Conservation (phyloP, 139 green algal species). For the Chlamydomonas sp. region DNA sequence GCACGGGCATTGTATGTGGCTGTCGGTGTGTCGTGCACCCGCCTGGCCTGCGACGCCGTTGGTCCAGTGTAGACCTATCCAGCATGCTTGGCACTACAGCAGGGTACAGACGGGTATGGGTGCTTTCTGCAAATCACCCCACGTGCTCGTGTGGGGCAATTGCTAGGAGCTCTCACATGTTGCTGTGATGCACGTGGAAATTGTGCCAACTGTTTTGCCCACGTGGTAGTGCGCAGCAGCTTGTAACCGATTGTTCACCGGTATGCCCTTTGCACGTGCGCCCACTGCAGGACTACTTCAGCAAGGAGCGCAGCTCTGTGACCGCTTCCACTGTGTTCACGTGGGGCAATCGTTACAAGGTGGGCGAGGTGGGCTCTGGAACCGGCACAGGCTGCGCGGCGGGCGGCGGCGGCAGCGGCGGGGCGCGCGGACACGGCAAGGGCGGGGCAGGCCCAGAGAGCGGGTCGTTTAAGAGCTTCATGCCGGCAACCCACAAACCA, state of each 20-base stretch:
- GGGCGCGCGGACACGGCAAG: not conserved
- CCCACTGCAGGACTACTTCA: slow-evolving; percentile 29
- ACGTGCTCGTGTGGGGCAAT: too few relatives aligned
- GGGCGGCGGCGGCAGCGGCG: not conserved
- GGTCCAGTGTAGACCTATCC: too few relatives aligned
- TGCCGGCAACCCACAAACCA: slow-evolving; percentile 24
- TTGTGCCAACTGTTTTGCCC: not conserved
- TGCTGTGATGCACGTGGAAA: too few relatives aligned
- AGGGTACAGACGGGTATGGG: too few relatives aligned
- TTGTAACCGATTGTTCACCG: too few relatives aligned
- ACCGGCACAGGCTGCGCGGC: not conserved
- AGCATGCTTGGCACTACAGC: too few relatives aligned
- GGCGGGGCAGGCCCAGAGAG: not conserved
- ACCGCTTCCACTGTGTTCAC: slow-evolving; percentile 37
- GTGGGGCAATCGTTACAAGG: slow-evolving; percentile 37
- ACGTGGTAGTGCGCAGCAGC: not conserved
- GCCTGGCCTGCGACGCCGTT: not conserved
- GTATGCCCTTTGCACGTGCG: not conserved
- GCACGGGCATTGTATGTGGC: not conserved
- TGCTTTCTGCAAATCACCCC: too few relatives aligned
- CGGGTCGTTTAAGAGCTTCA: not conserved
- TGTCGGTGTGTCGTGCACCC: too few relatives aligned
- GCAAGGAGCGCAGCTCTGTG: slow-evolving; percentile 32
- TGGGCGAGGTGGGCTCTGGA: not conserved
- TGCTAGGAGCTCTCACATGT: too few relatives aligned